These are phyloP conservation scores for Arachis stenosperma DNA, from an alignment of 306 rosid species.

Conservation along the genomic window DNA sequence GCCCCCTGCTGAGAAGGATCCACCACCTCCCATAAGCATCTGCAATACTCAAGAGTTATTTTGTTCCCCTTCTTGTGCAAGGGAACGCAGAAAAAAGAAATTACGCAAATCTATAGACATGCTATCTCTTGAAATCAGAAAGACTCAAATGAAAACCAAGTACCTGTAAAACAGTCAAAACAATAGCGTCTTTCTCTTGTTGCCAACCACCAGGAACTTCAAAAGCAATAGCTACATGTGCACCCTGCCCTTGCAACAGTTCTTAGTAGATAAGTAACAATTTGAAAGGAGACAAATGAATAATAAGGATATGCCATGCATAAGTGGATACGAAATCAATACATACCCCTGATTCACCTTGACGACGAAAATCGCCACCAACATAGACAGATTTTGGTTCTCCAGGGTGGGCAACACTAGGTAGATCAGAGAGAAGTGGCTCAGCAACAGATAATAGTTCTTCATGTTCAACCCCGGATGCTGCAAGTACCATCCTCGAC, in stretches of 20 bases:
- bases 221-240: slow-evolving; percentile 84
- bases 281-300: slow-evolving; percentile 1
- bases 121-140: slow-evolving; percentile 23
- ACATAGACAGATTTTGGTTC: slow-evolving; percentile 72
- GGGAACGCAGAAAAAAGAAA: background rate
- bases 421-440: slow-evolving; percentile 86
- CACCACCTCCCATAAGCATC: slow-evolving; percentile 91
- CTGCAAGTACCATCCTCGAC: slow-evolving; percentile 83
- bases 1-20: slow-evolving; percentile 66
- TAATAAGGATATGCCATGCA: background rate
- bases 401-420: slow-evolving; percentile 40
- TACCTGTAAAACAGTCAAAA: slow-evolving; percentile 87
- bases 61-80: slow-evolving; percentile 22
- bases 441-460: slow-evolving; percentile 72
- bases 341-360: slow-evolving; percentile 69
- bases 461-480: slow-evolving; percentile 79
- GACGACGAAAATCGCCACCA: slow-evolving; percentile 83
- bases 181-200: slow-evolving; percentile 68
- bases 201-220: slow-evolving; percentile 94
- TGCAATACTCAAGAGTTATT: slow-evolving; percentile 42
- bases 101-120: background rate
- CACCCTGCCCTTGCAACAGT: slow-evolving; percentile 47
- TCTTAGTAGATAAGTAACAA: slow-evolving; percentile 26
- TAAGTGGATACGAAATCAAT: slow-evolving; percentile 12
- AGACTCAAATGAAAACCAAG: slow-evolving; percentile 24